Conservation (phyloP, 2,329 filamentous ascomycete genomes). For the Pseudogymnoascus sp. region DNA sequence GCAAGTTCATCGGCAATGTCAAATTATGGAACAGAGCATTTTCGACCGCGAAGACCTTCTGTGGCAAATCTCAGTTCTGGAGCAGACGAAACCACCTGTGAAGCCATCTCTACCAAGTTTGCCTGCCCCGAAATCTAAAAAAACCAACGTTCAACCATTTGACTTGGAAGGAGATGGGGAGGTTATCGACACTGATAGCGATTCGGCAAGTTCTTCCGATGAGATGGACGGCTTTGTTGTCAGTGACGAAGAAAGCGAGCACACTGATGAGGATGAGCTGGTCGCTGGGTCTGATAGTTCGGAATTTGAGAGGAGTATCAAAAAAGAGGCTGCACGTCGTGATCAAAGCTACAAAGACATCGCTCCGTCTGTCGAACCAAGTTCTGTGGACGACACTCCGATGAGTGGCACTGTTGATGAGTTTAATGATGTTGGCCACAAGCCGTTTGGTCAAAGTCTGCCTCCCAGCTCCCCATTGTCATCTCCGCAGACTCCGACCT, state of each 20-base stretch:
- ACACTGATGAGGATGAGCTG: conserved; percentile 9
- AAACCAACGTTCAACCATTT: not conserved
- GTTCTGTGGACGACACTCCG: not conserved
- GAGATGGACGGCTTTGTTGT: conserved; percentile 44
- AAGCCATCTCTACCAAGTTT: conserved; percentile 12
- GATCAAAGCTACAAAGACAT: not conserved
- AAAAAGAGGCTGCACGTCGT: not conserved
- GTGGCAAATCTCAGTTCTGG: conserved; percentile 43
- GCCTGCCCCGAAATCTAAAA: conserved; percentile 1
- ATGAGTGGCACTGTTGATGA: not conserved
- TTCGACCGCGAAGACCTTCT: conserved; percentile 47
- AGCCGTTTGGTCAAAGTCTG: not conserved
- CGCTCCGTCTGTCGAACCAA: not conserved
- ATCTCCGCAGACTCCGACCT: not conserved
- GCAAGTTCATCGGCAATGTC: conserved; percentile 48
- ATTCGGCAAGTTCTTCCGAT: conserved; percentile 33
- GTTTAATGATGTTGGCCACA: not conserved
- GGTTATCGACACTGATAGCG: conserved; percentile 17
- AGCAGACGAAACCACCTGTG: conserved; percentile 35
- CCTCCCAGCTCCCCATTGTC: not conserved
- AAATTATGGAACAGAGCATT: conserved; percentile 56
- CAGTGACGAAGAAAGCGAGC: conserved; percentile 20
- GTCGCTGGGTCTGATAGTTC: conserved; percentile 16
- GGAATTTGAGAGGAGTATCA: not conserved
- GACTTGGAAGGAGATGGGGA: conserved; percentile 20